phyloP scores from a whole-genome alignment of 768 basidiomycete species.

The Clitopilus hobsonii region DNA sequence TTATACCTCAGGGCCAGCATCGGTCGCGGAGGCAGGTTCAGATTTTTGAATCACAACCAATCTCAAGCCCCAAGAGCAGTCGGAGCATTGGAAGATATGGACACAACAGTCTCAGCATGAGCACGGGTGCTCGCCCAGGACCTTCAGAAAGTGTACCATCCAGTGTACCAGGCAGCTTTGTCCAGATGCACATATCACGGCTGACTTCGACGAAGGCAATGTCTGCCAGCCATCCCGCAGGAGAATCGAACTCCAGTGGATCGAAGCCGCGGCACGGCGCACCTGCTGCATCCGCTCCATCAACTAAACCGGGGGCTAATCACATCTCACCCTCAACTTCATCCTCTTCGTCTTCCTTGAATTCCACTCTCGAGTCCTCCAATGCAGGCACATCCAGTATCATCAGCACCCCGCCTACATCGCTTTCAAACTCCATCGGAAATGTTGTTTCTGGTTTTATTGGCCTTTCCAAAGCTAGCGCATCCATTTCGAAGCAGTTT shows the following conservation, averaged over 20 bases:
- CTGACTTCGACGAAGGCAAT: neutral
- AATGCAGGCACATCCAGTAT: slow-evolving; percentile 35
- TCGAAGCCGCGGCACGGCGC: neutral
- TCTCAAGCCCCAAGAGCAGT: slow-evolving; percentile 46
- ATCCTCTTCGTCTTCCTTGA: slow-evolving; percentile 51
- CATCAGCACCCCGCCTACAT: slow-evolving; percentile 56
- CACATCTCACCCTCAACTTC: slow-evolving; percentile 32
- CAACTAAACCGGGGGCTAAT: slow-evolving; percentile 13
- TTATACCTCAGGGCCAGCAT: slow-evolving; percentile 52
- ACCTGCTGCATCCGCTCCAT: slow-evolving; percentile 6
- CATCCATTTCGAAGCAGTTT: slow-evolving; percentile 9
- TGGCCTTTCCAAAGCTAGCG: slow-evolving; percentile 26
- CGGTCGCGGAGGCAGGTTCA: slow-evolving; percentile 62
- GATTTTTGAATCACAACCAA: slow-evolving; percentile 79
- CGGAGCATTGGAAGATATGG: slow-evolving; percentile 26
- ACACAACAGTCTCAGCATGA: slow-evolving; percentile 18
- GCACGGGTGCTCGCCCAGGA: slow-evolving; percentile 19
- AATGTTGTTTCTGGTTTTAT: slow-evolving; percentile 37
- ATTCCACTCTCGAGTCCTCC: slow-evolving; percentile 34
- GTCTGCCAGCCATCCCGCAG: neutral
- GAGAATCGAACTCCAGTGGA: neutral
- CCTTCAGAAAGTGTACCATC: slow-evolving; percentile 1
- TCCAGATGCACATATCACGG: slow-evolving; percentile 1
- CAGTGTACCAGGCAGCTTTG: neutral
- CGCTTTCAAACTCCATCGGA: slow-evolving; percentile 43